Percentiles rank a stretch among this genome's conserved stretches.
phyloP scores from a whole-genome alignment of 1,139 yeast species.

The Taphrina betulina region DNA sequence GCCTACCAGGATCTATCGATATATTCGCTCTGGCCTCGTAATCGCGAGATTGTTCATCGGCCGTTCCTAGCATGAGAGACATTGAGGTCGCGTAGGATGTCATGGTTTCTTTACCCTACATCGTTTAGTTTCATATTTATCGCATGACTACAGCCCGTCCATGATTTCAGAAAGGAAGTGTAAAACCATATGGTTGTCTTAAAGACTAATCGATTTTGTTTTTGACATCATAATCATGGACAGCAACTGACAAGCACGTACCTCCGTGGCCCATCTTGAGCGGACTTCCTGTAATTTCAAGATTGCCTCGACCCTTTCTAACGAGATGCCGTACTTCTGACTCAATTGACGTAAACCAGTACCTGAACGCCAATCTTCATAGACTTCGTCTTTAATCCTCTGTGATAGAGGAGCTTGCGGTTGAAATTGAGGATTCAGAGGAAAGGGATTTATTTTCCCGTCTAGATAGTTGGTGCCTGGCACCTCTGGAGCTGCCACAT shows the following conservation, averaged over 20 bases:
- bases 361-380: constrained; percentile 17
- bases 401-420: constrained; percentile 15
- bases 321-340: constrained; percentile 20
- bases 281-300: constrained; percentile 11
- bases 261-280: constrained; percentile 8
- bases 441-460: constrained; percentile 26
- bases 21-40: constrained; percentile 10
- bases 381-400: neutral
- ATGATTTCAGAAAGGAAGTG: neutral
- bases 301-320: constrained; percentile 25
- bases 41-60: neutral
- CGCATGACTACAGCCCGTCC: neutral
- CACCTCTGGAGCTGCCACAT: neutral
- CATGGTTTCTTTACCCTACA: constrained; percentile 14
- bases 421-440: constrained; percentile 20
- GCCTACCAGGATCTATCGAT: constrained; percentile 19
- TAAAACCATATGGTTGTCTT: constrained; percentile 28
- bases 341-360: constrained; percentile 20
- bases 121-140: neutral
- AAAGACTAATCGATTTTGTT: constrained; percentile 28
- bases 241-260: neutral
- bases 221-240: constrained; percentile 1
- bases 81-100: constrained; percentile 15
- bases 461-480: constrained; percentile 28
- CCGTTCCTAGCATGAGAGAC: constrained; percentile 20